Base-by-base conservation (phyloP, 768 basidiomycete genomes). In the Antrodiella citrinella region DNA sequence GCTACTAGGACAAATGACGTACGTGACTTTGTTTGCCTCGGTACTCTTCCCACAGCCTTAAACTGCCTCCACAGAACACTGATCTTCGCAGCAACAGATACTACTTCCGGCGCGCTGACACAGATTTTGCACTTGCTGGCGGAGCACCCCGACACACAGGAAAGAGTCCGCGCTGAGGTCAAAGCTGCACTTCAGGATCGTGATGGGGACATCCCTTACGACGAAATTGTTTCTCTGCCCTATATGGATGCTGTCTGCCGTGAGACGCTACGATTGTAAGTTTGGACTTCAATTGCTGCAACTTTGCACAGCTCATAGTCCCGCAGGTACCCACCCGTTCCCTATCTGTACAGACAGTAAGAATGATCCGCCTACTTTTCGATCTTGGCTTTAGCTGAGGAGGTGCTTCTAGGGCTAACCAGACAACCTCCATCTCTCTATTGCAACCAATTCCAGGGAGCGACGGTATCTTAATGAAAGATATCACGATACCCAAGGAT, bases 401-500 rank as follows among this genome's bases (percentile, higher is more conserved):
- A n/a, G n/a, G n/a, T n/a, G n/a, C n/a, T 23, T 21, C 9, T 23
- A 55, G 54, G 23, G 49, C 48, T 1, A 44, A 39, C 1, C 41
- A 48, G 19, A 50, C 51, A 25, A 21, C 51, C 12, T 42, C 48
- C 0, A 45, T 55, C 47, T 51, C 54, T 5, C 40, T 55, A 10
- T 26, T 22, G 3, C 24, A 48, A 15, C 55, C 55, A 13, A 51
- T 56, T 23, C 44, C 26, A 18, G 50, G 45, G 18, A 5, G 44
- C 2, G 51, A 56, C 21, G 55, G 55, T 12, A n/a, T n/a, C n/a
- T n/a, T 39, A 41, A 48, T 56, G 3, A 10, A 43, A 2, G 50
- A 54, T n/a, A 55, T 76, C 9, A 52, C 49, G 4, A 59, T 76
- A 4, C 52, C 72, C 1, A 68, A 70, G 51, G 73, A 70, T n/a